Evolutionary conservation across 169 alveolate species (phyloP).

Genomic region (Plasmodium coatneyi): DNA sequence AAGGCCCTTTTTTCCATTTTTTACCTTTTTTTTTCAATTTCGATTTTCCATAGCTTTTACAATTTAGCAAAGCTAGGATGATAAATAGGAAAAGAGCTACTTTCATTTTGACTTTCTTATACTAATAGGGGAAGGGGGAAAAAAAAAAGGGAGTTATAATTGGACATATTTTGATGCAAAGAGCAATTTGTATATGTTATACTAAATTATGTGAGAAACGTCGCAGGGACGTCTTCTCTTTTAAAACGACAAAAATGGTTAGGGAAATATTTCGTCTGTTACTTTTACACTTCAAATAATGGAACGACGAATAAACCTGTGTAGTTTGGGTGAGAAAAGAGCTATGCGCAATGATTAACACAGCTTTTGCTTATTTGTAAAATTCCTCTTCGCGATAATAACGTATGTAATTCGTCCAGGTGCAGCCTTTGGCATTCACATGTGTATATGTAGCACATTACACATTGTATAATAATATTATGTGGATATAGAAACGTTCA

Average conservation of each 20-base stretch:
- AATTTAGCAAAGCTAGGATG: conserved; percentile 45
- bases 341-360: not conserved
- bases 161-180: not conserved
- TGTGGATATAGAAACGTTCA: not conserved
- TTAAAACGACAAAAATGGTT: conserved; percentile 18
- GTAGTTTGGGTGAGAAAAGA: not conserved
- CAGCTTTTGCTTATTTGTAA: not conserved
- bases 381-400: not conserved
- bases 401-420: not conserved
- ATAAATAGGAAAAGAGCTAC: conserved; percentile 12
- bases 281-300: conserved; percentile 16
- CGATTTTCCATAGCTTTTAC: conserved; percentile 56
- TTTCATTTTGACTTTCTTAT: conserved; percentile 21
- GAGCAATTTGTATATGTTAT: conserved; percentile 7
- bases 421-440: not conserved
- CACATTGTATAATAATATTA: not conserved
- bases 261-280: conserved; percentile 13
- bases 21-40: conserved; percentile 53
- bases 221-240: not conserved
- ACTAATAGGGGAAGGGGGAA: not conserved
- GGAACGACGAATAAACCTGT: not conserved
- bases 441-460: not conserved
- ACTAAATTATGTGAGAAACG: not conserved
- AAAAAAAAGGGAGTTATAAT: not conserved
- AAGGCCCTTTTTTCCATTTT: not conserved